These are phyloP conservation scores for Cynanchum wilfordii DNA, from an alignment of 257 asterid genomes.

Conservation along the genomic window DNA sequence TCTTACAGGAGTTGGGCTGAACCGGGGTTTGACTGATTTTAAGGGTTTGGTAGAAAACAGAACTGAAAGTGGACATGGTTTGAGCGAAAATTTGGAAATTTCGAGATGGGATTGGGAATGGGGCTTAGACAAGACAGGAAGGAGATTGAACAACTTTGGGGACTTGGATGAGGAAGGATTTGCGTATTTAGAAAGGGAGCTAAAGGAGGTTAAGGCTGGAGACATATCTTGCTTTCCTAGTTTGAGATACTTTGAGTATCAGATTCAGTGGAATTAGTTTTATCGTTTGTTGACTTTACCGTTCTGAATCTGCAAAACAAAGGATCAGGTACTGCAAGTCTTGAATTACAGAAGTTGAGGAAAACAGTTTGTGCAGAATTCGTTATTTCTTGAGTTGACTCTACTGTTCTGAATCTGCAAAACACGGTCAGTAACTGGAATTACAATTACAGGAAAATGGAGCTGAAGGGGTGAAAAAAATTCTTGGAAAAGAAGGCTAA, in stretches of 20 bases:
- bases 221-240: constrained; percentile 14
- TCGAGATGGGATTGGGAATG: constrained; percentile 17
- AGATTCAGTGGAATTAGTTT: too few relatives aligned
- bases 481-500: too few relatives aligned
- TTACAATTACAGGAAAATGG: too few relatives aligned
- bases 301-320: too few relatives aligned
- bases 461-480: too few relatives aligned
- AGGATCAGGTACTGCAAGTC: too few relatives aligned
- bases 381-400: too few relatives aligned
- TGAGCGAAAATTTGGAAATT: constrained; percentile 22
- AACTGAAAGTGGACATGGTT: constrained; percentile 34
- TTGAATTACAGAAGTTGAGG: too few relatives aligned
- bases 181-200: constrained; percentile 17
- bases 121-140: constrained; percentile 13
- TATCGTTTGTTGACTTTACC: too few relatives aligned
- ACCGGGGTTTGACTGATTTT: constrained; percentile 27
- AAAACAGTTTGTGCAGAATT: too few relatives aligned
- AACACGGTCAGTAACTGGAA: too few relatives aligned
- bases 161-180: constrained; percentile 10
- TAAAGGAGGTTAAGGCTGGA: not conserved
- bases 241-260: not conserved
- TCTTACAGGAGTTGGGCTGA: constrained; percentile 24
- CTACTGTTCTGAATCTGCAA: too few relatives aligned
- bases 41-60: constrained; percentile 32
- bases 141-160: constrained; percentile 16